Evolutionary conservation across 192 early-diverging fungal genomes (phyloP), one percentile per base, ranked within the genome.

Genomic region (Coemansia sp.): DNA sequence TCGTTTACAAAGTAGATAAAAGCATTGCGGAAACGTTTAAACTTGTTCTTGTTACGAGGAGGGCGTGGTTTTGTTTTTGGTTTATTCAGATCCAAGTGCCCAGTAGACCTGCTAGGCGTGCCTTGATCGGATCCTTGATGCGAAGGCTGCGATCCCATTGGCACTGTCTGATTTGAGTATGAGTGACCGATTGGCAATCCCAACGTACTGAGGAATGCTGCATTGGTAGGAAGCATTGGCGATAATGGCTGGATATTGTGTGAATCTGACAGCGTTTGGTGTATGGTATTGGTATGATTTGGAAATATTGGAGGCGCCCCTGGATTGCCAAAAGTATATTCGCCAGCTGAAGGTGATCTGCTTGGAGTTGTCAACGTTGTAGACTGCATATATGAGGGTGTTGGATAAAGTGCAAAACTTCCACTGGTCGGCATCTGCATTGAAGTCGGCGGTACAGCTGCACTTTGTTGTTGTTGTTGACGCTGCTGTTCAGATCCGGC

Each of bases 1-100:
- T 84, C 78, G 64, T 84, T 84, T 61, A 84, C 83, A 67, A 62
- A 84, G 65, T 67, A 84, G 32, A 84, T 84, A 59, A 81, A 84
- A 27, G 83, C 78, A 24, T 84, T 84, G 42, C 83, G 78, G 51
- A 84, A 84, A 58, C 83, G 83, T 54, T 84, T 84, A 56, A 80
- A 84, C 59, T 80, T 80, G 71, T 69, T 84, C 51, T 82, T 73
- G 65, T 82, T 82, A 46, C 79, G 74, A 51, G 79, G 67, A 8
- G 70, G 63, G 11, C 74, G 74, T 10, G 61, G 46, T 55, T 75
- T n/a, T 1, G 62, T 3, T n/a, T 51, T n/a, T 17, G 32, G 51
- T 33, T 25, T 30, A 6, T 56, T 24, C 5, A 29, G 23, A 25
- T 30, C n/a, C 21, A 19, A 30, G 4, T 25, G 9, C 9, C 24